Base-by-base conservation (phyloP, 495 filamentous ascomycete genomes). In the Wilcoxina mikolae region DNA sequence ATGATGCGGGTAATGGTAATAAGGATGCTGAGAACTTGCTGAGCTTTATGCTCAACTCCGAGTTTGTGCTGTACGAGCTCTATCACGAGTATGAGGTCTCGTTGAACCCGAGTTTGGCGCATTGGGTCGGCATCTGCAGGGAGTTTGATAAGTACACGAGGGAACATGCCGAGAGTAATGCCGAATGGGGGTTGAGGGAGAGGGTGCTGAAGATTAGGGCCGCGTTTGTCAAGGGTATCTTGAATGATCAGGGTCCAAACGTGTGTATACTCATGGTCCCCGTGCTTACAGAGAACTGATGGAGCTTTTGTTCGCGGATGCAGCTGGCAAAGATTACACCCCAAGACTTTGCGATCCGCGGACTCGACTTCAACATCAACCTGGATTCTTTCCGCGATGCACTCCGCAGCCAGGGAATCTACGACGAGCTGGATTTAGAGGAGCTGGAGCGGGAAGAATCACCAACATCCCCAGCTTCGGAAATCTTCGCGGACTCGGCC, bases 91-190 rank as follows among this genome's bases (percentile, higher is more conserved):
- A 56, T 31, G 56, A 52, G 3, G 47, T 67, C 12, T 48, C 43
- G 9, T 55, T 57, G 60, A 73, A 73, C 31, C 71, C 71, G 3
- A 70, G 66, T 51, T 59, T 73, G 18, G 62, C 64, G 27, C 70
- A 72, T 51, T 73, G 71, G 71, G 71, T 73, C 12, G 62, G 69
- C 46, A 60, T 66, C n/a, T 58, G 55, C 22, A 31, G 48, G 18
- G 61, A 61, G 26, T 60, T 68, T 24, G 64, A 62, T 24, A 49
- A 46, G 17, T 58, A 59, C 55, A 56, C 53, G 29, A 39, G 44
- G 54, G 47, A 56, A 10, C 39, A 54, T 27, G 48, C 47, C 17
- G 52, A 59, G 2, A 47, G 20, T 18, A 24, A 53, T 18, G 45
- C 33, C 9, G 54, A 53, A 24, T 61, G 48, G 53, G 62, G 58